Percentiles rank a stretch among this genome's conserved stretches.
These are phyloP conservation scores for Zygosaccharomyces bailii DNA, from an alignment of 805 yeast genomes.

Conservation along the genomic window DNA sequence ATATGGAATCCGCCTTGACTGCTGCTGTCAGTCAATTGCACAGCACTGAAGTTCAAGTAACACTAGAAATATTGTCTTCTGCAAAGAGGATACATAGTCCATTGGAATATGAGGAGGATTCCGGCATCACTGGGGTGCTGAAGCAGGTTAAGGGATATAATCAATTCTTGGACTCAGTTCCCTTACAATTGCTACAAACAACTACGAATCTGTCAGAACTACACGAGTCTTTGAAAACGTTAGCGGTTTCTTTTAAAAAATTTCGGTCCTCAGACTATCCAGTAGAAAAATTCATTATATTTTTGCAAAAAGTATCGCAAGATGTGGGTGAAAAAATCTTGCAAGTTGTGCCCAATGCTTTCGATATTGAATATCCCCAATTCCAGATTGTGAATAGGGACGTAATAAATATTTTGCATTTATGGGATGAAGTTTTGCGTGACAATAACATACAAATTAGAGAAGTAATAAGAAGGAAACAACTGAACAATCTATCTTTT, in stretches of 20 bases:
- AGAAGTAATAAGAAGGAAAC: conserved; percentile 67
- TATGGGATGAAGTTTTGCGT: conserved; percentile 60
- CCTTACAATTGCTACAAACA: conserved; percentile 54
- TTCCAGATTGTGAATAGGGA: conserved; percentile 35
- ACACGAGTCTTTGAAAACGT: conserved; percentile 41
- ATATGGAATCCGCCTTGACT: conserved; percentile 58
- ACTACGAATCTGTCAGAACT: conserved; percentile 46
- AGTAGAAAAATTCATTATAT: conserved; percentile 53
- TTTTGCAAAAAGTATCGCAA: conserved; percentile 61
- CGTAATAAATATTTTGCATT: conserved; percentile 38
- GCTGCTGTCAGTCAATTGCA: conserved; percentile 57
- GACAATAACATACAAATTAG: conserved; percentile 65
- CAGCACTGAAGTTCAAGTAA: conserved; percentile 49
- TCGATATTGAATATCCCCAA: conserved; percentile 41
- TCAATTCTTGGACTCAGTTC: conserved; percentile 64
- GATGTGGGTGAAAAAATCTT: conserved; percentile 51
- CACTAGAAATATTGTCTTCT: conserved; percentile 57
- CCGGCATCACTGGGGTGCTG: conserved; percentile 57
- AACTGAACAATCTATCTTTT: conserved; percentile 61
- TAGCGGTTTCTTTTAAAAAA: conserved; percentile 63
- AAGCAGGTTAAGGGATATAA: conserved; percentile 53
- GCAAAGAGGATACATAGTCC: conserved; percentile 82
- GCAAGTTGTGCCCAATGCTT: conserved; percentile 42
- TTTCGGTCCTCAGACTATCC: conserved; percentile 62
- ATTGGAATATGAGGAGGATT: conserved; percentile 66